Percentiles rank a stretch among this genome's conserved stretches.
Evolutionary conservation across 495 filamentous ascomycete genomes (phyloP).

Genomic region (Penicillium psychrofluorescens): DNA sequence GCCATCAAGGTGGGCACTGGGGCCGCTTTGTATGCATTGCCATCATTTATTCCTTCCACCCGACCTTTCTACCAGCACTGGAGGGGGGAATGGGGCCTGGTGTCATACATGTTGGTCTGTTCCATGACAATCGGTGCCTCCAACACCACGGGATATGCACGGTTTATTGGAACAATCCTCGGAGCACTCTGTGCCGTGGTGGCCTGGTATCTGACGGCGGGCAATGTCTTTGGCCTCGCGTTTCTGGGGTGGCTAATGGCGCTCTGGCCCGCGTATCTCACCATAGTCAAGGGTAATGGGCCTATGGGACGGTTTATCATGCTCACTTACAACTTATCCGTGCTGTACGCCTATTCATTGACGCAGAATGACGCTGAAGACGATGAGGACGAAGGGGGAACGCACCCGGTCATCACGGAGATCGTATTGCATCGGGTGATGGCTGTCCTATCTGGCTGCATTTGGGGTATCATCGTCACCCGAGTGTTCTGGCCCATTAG

Average conservation of each 20-base stretch:
- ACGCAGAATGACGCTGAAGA: conserved; percentile 62
- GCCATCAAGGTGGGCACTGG: conserved; percentile 90
- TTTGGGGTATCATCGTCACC: conserved; percentile 91
- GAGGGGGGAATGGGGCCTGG: conserved; percentile 92
- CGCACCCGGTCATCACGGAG: conserved; percentile 72
- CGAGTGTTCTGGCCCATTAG: conserved; percentile 89
- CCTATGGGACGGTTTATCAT: conserved; percentile 89
- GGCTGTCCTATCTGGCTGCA: conserved; percentile 76
- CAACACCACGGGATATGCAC: conserved; percentile 80
- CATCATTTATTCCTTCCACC: conserved; percentile 72
- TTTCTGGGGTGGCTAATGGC: conserved; percentile 75
- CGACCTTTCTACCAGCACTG: conserved; percentile 78
- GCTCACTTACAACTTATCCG: conserved; percentile 95
- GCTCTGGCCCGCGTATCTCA: conserved; percentile 80
- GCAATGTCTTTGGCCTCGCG: conserved; percentile 65
- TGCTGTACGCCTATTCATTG: conserved; percentile 88
- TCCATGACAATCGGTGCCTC: conserved; percentile 94
- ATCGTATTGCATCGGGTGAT: conserved; percentile 88
- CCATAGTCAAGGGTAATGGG: conserved; percentile 73
- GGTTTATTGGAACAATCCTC: conserved; percentile 82
- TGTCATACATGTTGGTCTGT: conserved; percentile 98
- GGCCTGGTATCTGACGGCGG: conserved; percentile 67
- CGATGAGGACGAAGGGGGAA: conserved; percentile 77
- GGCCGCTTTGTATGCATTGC: conserved; percentile 77
- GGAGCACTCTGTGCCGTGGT: conserved; percentile 69